Evolutionary conservation across 345 rosid genomes (phyloP).

Genomic region (Fremontodendron californicum): DNA sequence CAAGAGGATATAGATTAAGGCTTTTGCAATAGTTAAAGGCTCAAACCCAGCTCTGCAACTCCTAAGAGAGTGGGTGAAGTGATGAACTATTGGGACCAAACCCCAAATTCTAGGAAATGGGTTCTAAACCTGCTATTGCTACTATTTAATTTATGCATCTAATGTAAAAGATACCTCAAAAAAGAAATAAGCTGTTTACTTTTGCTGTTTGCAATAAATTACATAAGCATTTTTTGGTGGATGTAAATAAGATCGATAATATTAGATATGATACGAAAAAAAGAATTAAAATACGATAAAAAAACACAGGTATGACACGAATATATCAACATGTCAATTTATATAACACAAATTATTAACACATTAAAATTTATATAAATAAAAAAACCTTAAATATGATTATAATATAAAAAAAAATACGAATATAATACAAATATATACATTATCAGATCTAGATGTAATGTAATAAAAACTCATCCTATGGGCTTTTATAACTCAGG

Average conservation of each 20-base stretch:
- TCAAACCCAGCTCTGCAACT: background rate
- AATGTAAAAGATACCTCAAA: background rate
- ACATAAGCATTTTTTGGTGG: background rate
- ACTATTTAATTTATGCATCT: background rate
- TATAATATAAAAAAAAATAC: too few species aligned
- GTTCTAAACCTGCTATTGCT: background rate
- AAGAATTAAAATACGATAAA: too few species aligned
- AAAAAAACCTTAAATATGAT: too few species aligned
- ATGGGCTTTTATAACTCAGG: background rate
- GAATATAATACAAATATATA: too few species aligned
- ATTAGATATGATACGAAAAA: too few species aligned
- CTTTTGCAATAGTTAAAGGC: background rate
- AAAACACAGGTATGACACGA: too few species aligned
- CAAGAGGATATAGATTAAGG: background rate
- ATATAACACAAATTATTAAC: too few species aligned
- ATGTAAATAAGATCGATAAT: too few species aligned
- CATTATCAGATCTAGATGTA: too few species aligned
- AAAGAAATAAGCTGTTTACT: background rate
- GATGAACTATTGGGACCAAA: background rate
- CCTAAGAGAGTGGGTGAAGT: background rate
- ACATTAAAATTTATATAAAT: too few species aligned
- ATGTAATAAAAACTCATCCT: background rate
- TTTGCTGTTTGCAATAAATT: background rate
- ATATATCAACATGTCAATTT: too few species aligned
- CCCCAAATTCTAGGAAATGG: background rate